Evolutionary conservation across 306 rosid genomes (phyloP).

Genomic region (Rosa rugosa): DNA sequence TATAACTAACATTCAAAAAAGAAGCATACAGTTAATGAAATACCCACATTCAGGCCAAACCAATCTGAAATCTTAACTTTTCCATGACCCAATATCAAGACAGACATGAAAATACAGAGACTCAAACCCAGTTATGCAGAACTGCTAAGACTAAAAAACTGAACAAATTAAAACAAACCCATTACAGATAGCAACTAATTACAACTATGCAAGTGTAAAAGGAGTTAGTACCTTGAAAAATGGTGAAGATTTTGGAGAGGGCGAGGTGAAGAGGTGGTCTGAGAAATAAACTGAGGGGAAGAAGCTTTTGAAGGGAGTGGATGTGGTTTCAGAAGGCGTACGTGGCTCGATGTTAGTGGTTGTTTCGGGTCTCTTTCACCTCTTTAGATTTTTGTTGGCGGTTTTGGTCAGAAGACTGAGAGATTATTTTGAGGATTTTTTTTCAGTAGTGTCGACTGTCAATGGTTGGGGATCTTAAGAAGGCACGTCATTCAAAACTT

Average conservation of each 20-base stretch:
- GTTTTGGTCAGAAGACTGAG: neutral
- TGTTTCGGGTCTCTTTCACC: conserved; percentile 5
- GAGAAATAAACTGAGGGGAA: neutral
- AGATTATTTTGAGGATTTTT: neutral
- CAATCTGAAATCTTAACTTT: neutral
- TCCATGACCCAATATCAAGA: neutral
- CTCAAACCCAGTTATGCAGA: neutral
- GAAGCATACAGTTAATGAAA: neutral
- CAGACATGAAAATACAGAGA: neutral
- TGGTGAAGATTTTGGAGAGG: conserved; percentile 11
- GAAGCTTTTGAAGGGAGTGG: conserved; percentile 36
- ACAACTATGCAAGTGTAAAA: neutral
- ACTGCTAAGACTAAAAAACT: neutral
- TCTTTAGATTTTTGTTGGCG: neutral
- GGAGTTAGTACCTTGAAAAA: conserved; percentile 37
- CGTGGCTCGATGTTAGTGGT: conserved; percentile 61
- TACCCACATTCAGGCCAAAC: neutral
- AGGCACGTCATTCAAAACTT: conserved; percentile 6
- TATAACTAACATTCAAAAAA: neutral
- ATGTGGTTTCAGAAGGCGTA: conserved; percentile 54
- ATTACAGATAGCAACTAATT: conserved; percentile 8
- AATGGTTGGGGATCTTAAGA: conserved; percentile 1
- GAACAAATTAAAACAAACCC: neutral
- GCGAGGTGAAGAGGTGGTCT: conserved; percentile 17
- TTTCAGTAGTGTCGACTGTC: neutral